These are phyloP conservation scores for Hypomyces rosellus DNA, from an alignment of 2,329 filamentous ascomycete genomes.

Conservation along the genomic window DNA sequence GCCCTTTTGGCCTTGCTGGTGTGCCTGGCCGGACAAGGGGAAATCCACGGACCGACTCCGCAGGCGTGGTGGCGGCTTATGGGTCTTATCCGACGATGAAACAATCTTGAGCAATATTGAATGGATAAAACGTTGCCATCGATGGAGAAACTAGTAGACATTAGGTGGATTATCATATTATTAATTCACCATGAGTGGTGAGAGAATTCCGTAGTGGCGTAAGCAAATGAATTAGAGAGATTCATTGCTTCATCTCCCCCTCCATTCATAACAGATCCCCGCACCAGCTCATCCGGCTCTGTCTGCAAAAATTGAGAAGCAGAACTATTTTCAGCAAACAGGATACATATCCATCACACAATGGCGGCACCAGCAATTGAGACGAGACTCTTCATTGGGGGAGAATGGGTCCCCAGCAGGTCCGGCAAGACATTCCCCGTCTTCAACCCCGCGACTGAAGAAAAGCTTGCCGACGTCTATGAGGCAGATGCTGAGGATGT, in stretches of 20 bases:
- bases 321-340: no score
- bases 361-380: constrained; percentile 3
- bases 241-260: neutral
- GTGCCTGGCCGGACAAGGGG: no score
- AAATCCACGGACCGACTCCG: no score
- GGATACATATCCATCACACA: neutral
- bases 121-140: no score
- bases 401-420: constrained; percentile 10
- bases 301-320: no score
- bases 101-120: no score
- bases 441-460: constrained; percentile 19
- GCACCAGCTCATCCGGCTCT: neutral
- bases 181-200: no score
- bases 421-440: constrained; percentile 15
- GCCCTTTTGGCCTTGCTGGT: no score
- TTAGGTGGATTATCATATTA: no score
- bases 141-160: no score
- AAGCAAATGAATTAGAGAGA: neutral
- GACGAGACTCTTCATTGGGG: constrained; percentile 13
- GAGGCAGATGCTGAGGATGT: constrained; percentile 13
- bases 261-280: neutral
- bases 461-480: constrained; percentile 15
- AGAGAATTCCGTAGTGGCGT: neutral
- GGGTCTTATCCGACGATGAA: no score
- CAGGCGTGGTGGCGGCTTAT: no score